Evolutionary conservation across 805 yeast species (phyloP).

Genomic region (Hanseniaspora vineae): DNA sequence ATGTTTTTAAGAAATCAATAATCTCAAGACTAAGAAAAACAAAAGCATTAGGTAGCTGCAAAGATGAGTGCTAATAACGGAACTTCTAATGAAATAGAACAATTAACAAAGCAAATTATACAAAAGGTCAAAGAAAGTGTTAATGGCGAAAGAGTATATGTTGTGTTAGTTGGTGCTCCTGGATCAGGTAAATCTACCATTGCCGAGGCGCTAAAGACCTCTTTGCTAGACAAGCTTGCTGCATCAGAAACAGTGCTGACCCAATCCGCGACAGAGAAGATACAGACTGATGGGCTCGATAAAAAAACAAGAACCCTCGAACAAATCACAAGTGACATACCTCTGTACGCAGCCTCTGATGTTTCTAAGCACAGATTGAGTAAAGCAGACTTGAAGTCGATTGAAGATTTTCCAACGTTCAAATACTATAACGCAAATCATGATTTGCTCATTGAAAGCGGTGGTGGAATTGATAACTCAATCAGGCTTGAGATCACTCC

Average conservation of each 20-base stretch:
- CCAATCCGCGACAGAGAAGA: background rate
- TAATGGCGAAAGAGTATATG: conserved; percentile 33
- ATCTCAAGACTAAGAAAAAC: background rate
- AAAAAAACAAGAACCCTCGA: too few relatives aligned
- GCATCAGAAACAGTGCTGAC: conserved; percentile 1
- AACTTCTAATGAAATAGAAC: background rate
- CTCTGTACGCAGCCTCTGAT: background rate
- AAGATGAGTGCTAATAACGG: background rate
- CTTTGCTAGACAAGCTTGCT: conserved; percentile 23
- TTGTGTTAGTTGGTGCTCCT: conserved; percentile 64
- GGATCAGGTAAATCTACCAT: conserved; percentile 78
- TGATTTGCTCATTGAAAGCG: background rate
- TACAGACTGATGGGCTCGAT: background rate
- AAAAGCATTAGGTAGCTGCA: background rate
- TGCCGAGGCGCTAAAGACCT: conserved; percentile 33
- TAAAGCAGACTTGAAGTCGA: background rate
- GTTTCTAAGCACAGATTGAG: background rate
- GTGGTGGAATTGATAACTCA: conserved; percentile 11
- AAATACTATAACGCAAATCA: background rate
- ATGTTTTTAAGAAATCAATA: background rate
- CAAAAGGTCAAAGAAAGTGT: conserved; percentile 3
- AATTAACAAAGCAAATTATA: background rate
- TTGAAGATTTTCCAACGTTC: background rate
- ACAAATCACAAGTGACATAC: background rate
- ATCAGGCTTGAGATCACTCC: conserved; percentile 1